Percentiles rank a stretch among this genome's conserved stretches.
These are phyloP conservation scores for Plasmodium cynomolgi DNA, from an alignment of 169 alveolate species.

Conservation along the genomic window DNA sequence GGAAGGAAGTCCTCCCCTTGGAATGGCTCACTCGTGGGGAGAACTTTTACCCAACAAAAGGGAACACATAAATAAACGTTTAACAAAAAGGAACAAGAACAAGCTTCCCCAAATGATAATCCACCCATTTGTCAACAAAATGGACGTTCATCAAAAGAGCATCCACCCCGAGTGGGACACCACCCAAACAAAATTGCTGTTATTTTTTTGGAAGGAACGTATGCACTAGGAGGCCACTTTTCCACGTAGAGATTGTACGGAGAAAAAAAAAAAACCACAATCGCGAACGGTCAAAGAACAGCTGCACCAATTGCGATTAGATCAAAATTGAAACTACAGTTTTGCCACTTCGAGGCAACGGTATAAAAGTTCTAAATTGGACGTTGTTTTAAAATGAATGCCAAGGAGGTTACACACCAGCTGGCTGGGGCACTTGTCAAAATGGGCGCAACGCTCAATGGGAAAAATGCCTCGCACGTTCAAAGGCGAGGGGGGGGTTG, in stretches of 20 bases:
- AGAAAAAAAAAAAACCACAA: neutral
- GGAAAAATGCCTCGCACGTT: neutral
- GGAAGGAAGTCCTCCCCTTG: neutral
- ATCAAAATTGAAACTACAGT: neutral
- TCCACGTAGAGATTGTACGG: neutral
- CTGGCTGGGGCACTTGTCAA: neutral
- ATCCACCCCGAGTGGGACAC: too few species aligned
- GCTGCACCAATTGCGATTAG: neutral
- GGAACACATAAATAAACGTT: neutral
- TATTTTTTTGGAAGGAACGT: neutral
- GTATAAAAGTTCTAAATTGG: neutral
- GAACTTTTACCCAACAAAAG: neutral
- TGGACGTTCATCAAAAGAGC: too few species aligned
- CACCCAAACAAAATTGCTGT: neutral
- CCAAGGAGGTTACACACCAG: neutral
- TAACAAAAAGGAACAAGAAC: neutral
- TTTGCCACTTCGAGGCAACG: neutral
- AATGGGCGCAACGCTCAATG: neutral
- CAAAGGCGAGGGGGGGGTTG: neutral
- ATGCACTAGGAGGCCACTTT: neutral
- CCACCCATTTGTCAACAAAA: neutral
- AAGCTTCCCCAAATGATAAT: neutral
- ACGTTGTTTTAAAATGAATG: neutral
- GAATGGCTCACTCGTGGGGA: neutral
- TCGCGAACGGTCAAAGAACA: neutral